A percentile compares a stretch with the other conserved stretches of the same genome.
phyloP scores from a whole-genome alignment of 2,329 filamentous ascomycete genomes.

The Macrophomina tecta region DNA sequence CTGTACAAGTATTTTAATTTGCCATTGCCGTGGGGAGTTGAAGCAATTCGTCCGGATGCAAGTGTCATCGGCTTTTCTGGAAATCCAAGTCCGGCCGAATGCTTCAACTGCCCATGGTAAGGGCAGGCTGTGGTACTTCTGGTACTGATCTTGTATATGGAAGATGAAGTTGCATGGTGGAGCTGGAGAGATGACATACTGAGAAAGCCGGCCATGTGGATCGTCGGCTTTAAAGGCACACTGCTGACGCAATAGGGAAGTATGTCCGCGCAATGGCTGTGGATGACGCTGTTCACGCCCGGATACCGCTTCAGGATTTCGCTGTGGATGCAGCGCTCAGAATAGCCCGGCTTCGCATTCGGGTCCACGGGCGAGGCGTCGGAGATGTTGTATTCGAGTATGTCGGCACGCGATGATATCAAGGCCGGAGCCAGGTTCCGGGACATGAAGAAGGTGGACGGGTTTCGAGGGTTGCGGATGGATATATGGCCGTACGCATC shows the following conservation, averaged over 20 bases:
- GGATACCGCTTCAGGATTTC: slow-evolving; percentile 54
- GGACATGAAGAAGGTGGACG: slow-evolving; percentile 54
- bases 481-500: slow-evolving; percentile 64
- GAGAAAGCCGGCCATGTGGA: slow-evolving; percentile 53
- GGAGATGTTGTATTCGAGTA: slow-evolving; percentile 53
- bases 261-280: slow-evolving; percentile 48
- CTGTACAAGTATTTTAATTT: too few species aligned
- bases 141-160: neutral
- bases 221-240: slow-evolving; percentile 45
- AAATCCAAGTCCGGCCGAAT: too few species aligned
- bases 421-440: slow-evolving; percentile 52
- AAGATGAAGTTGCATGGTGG: neutral
- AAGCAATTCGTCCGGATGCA: too few species aligned
- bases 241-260: slow-evolving; percentile 52
- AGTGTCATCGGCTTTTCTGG: too few species aligned
- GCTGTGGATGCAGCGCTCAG: slow-evolving; percentile 54
- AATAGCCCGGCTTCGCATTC: slow-evolving; percentile 42
- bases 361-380: slow-evolving; percentile 47
- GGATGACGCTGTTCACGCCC: slow-evolving; percentile 51
- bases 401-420: slow-evolving; percentile 48
- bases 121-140: neutral
- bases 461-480: slow-evolving; percentile 56
- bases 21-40: too few species aligned
- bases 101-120: too few species aligned
- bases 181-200: slow-evolving; percentile 36